Evolutionary conservation across 2,329 filamentous ascomycete genomes (phyloP).

Genomic region (Apiospora arundinis): DNA sequence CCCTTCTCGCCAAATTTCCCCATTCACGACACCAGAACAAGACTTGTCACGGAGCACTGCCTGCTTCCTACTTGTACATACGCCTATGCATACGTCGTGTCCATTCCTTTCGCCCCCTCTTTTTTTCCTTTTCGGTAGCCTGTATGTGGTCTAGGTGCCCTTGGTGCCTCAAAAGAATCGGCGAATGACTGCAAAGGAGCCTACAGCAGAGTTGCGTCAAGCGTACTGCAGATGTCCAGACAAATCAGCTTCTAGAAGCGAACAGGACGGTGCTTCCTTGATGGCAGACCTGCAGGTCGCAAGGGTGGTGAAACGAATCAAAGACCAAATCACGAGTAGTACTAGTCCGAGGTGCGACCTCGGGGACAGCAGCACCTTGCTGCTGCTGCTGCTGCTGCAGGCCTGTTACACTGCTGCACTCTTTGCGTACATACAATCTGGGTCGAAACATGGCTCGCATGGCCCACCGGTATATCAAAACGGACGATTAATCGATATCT

Average conservation of each 20-base stretch:
- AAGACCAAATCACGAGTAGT: neutral
- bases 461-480: neutral
- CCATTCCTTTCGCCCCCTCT: neutral
- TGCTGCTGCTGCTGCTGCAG: neutral
- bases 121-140: neutral
- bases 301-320: constrained; percentile 19
- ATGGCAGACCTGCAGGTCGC: constrained; percentile 9
- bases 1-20: neutral
- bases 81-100: constrained; percentile 2
- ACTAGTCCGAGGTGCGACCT: constrained; percentile 16
- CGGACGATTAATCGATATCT: neutral
- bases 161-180: neutral
- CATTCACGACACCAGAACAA: neutral
- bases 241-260: constrained; percentile 28
- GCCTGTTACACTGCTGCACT: neutral
- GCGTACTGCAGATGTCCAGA: constrained; percentile 2
- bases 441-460: neutral
- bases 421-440: neutral
- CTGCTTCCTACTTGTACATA: neutral
- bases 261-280: neutral
- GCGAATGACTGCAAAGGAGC: neutral
- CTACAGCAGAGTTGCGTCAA: neutral
- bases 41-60: constrained; percentile 18
- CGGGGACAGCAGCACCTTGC: neutral
- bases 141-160: neutral